Evolutionary conservation across 2,329 filamentous ascomycete genomes (phyloP), one percentile per base, ranked within the genome.

Genomic region (Aspergillus unguis): DNA sequence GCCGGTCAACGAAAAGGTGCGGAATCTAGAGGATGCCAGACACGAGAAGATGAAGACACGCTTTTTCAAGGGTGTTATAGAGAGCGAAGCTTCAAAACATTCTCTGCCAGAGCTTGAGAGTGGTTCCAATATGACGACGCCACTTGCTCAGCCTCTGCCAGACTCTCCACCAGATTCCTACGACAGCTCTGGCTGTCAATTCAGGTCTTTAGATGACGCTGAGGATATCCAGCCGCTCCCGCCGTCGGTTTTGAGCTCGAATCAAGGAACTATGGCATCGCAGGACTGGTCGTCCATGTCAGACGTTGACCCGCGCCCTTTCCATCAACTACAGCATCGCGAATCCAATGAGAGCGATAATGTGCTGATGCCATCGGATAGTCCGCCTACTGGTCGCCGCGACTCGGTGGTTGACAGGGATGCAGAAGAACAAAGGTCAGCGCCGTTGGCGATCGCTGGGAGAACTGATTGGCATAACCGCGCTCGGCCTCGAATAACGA

Each of bases 51-150:
- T 71, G 37, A 75, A 73, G 57, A 75, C 63, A 46, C 69, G 69
- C 28, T 55, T 77, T 37, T 75, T 77, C 59, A 75, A 75, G 57
- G 71, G 70, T 0, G 67, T 75, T 4, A 67, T 71, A 51, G 73
- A 73, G 44, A 67, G 65, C 23, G 68, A 70, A 54, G 25, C 59
- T 68, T 57, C 63, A 54, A 64, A 63, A 50, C 45, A 62, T 54
- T 43, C 61, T 9, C 63, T 66, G 25, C 58, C 65, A 28, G 72
- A 75, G 27, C 53, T 64, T 8, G 80, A 81, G 54, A 80, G 75
- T 62, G 76, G 76, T 11, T 83, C 80, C 2, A 81, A 81, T 58
- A 73, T 82, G 63, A 74, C 80, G 11, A 83, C 80, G 17, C 80
- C 80, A 28, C 72, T 82, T 48, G 80, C 77, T 5, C 71, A 75